A percentile compares a stretch with the other conserved stretches of the same genome.
These are phyloP conservation scores for Nepenthes alata DNA, from an alignment of 179 eudicot species.

Conservation along the genomic window DNA sequence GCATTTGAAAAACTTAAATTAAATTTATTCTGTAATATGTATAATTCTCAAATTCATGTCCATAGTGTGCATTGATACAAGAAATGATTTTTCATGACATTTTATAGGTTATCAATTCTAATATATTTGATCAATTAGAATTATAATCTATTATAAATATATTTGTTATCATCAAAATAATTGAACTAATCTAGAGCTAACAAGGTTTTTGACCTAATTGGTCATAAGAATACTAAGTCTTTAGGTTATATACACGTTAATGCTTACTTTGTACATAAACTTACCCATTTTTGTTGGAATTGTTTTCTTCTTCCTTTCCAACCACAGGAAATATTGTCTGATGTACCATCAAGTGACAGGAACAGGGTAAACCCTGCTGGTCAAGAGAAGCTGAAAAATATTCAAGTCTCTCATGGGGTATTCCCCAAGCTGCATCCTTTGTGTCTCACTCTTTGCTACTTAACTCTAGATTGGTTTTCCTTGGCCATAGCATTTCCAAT, in stretches of 20 bases:
- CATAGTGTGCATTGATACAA: too few species aligned
- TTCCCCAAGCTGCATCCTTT: background rate
- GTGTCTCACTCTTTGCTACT: background rate
- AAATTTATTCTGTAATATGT: too few species aligned
- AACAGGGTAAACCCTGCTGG: constrained; percentile 29
- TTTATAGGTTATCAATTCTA: too few species aligned
- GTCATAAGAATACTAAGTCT: too few species aligned
- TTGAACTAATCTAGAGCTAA: too few species aligned
- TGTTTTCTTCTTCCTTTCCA: constrained; percentile 1
- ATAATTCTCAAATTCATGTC: too few species aligned
- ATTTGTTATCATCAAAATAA: too few species aligned
- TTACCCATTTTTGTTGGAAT: background rate
- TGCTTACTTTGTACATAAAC: background rate
- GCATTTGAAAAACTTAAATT: too few species aligned
- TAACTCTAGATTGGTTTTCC: background rate
- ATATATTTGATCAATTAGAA: too few species aligned
- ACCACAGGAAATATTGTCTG: constrained; percentile 74
- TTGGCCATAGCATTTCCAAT: background rate
- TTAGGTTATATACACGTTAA: background rate
- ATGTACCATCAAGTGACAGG: constrained; percentile 67
- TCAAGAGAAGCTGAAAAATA: constrained; percentile 49
- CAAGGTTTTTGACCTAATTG: too few species aligned
- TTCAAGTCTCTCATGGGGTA: constrained; percentile 74
- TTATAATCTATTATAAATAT: too few species aligned
- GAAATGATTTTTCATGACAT: too few species aligned